Evolutionary conservation across 2,329 filamentous ascomycete species (phyloP).

Genomic region (Stromatinia cepivora): DNA sequence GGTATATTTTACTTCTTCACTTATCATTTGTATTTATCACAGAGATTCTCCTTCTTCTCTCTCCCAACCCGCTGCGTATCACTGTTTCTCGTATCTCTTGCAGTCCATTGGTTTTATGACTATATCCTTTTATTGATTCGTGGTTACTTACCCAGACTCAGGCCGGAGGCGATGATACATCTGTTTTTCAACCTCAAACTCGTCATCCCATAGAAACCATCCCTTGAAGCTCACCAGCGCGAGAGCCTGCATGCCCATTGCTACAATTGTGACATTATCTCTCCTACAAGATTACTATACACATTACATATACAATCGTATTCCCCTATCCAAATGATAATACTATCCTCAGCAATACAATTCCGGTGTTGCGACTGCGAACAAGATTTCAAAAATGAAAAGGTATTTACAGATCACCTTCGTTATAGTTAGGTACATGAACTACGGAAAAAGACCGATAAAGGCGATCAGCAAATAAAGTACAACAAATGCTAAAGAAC

Average conservation of each 20-base stretch:
- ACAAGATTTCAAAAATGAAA: slow-evolving; percentile 28
- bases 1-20: no score
- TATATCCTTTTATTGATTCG: no score
- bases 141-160: no score
- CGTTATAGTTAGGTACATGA: slow-evolving; percentile 25
- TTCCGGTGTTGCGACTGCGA: slow-evolving; percentile 30
- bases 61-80: no score
- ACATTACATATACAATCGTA: slow-evolving; percentile 27
- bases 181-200: no score
- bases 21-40: no score
- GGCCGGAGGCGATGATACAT: no score
- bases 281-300: slow-evolving; percentile 25
- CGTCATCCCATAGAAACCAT: slow-evolving; percentile 25
- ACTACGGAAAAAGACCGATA: slow-evolving; percentile 22
- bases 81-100: no score
- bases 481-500: slow-evolving; percentile 24
- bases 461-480: neutral
- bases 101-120: no score
- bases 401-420: slow-evolving; percentile 27
- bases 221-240: slow-evolving; percentile 27
- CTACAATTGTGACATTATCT: slow-evolving; percentile 25
- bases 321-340: neutral
- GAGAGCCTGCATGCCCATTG: slow-evolving; percentile 24
- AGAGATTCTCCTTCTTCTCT: no score
- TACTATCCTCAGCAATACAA: slow-evolving; percentile 13